Percentiles rank a stretch among this genome's conserved stretches.
These are phyloP conservation scores for Entoloma clypeatum DNA, from an alignment of 1,284 basidiomycete genomes.

Conservation along the genomic window DNA sequence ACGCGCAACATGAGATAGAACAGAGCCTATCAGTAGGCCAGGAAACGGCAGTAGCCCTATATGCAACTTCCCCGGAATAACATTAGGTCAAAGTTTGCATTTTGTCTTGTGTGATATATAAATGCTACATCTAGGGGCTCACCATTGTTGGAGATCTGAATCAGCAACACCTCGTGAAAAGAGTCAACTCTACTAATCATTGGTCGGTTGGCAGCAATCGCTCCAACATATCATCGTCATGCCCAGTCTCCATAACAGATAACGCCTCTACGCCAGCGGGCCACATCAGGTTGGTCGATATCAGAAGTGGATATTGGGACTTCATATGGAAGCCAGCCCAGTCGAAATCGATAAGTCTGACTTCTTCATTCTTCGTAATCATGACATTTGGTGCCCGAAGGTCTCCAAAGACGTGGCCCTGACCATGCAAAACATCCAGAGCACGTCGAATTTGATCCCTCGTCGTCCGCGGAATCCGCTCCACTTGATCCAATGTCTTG, in stretches of 20 bases:
- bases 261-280: constrained; percentile 10
- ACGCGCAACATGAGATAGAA: too few species aligned
- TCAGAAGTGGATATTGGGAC: constrained; percentile 15
- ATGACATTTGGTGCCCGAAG: constrained; percentile 19
- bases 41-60: too few species aligned
- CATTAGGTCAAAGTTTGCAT: too few species aligned
- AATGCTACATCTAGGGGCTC: too few species aligned
- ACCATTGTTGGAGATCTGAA: too few species aligned
- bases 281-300: constrained; percentile 12
- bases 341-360: constrained; percentile 22
- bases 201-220: constrained; percentile 2
- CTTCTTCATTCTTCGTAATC: constrained; percentile 14
- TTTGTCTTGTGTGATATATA: too few species aligned
- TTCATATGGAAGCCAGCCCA: constrained; percentile 18
- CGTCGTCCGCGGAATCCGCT: background rate
- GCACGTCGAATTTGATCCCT: constrained; percentile 1
- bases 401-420: constrained; percentile 20
- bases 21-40: too few species aligned
- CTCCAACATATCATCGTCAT: constrained; percentile 12
- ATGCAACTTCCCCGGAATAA: too few species aligned
- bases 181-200: too few species aligned
- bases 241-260: constrained; percentile 5
- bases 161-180: too few species aligned
- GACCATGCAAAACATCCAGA: too few species aligned
- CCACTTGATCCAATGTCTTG: constrained; percentile 8